phyloP scores from a whole-genome alignment of 2,329 filamentous ascomycete species.

The Aspergillus latus region DNA sequence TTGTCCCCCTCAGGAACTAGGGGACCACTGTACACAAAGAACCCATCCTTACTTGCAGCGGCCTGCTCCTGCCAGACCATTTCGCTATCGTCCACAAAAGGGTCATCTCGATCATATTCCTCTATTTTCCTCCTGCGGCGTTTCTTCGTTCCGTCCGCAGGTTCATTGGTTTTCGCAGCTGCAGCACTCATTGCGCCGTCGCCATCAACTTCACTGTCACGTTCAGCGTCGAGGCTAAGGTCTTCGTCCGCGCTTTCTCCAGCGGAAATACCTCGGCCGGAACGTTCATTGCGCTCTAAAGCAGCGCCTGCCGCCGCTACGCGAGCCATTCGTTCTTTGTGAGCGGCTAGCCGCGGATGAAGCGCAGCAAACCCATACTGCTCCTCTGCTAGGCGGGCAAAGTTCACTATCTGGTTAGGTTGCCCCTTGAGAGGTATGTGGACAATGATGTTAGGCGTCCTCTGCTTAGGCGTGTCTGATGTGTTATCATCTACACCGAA shows the following conservation, averaged over 20 bases:
- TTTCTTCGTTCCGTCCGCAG: constrained; percentile 71
- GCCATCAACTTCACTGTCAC: constrained; percentile 57
- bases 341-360: constrained; percentile 85
- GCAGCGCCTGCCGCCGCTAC: constrained; percentile 87
- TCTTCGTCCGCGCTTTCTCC: constrained; percentile 78
- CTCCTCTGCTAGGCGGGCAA: constrained; percentile 88
- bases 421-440: constrained; percentile 77
- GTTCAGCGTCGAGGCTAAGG: constrained; percentile 87
- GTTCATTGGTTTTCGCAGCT: constrained; percentile 55
- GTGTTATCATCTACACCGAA: constrained; percentile 54
- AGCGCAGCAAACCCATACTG: constrained; percentile 92
- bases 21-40: constrained; percentile 96
- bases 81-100: constrained; percentile 85
- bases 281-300: constrained; percentile 71
- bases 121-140: constrained; percentile 67
- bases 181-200: constrained; percentile 44
- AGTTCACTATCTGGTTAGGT: constrained; percentile 90
- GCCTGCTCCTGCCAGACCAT: constrained; percentile 93
- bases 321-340: constrained; percentile 80
- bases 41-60: constrained; percentile 90
- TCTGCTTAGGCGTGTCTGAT: constrained; percentile 36
- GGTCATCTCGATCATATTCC: constrained; percentile 66
- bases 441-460: constrained; percentile 76
- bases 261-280: constrained; percentile 61
- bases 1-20: constrained; percentile 85